phyloP scores from a whole-genome alignment of 1,284 basidiomycete genomes.

The Moesziomyces sp. region DNA sequence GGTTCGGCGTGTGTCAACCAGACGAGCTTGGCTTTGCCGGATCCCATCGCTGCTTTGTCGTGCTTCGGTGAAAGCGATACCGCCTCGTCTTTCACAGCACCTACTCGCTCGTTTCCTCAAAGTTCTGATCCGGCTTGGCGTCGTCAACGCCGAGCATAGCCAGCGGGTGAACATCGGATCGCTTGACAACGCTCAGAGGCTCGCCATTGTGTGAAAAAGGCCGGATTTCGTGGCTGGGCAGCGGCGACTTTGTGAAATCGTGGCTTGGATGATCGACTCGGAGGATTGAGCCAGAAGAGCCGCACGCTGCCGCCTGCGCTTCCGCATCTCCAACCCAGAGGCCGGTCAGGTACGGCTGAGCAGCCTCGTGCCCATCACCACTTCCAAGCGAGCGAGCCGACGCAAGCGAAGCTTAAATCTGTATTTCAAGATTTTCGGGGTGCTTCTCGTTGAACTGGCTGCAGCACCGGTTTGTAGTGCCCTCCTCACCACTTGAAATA shows the following conservation, averaged over 20 bases:
- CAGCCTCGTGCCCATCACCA: neutral
- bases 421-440: conserved; percentile 27
- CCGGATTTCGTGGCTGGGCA: neutral
- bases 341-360: no score
- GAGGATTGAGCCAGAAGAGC: conserved; percentile 4
- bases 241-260: conserved; percentile 1
- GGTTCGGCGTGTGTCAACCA: neutral
- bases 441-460: conserved; percentile 5
- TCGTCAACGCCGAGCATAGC: conserved; percentile 1
- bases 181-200: neutral
- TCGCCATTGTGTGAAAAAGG: neutral
- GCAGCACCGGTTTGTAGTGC: conserved; percentile 6
- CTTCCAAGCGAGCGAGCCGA: conserved; percentile 2
- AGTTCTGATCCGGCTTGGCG: neutral
- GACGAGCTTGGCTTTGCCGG: neutral
- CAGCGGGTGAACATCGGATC: neutral
- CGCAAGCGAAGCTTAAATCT: conserved; percentile 21
- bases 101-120: no score
- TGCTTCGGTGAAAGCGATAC: neutral
- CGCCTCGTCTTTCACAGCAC: neutral
- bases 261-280: conserved; percentile 23
- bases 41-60: neutral
- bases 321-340: neutral
- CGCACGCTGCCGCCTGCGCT: conserved; percentile 1
- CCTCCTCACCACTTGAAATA: neutral